phyloP scores from a whole-genome alignment of 768 basidiomycete species.

The Mycena leptocephala region DNA sequence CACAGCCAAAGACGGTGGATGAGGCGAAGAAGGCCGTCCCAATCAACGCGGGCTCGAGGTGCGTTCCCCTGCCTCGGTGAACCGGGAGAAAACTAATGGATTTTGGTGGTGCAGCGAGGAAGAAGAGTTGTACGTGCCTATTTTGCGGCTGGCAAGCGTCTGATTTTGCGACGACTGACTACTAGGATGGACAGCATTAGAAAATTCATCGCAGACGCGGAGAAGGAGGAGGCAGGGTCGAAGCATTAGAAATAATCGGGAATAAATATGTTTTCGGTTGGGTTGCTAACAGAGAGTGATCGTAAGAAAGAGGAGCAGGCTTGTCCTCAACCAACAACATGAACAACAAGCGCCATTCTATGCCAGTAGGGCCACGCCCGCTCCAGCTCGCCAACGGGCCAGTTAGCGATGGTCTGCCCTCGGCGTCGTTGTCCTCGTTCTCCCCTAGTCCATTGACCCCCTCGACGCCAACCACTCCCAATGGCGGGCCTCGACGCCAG shows the following conservation, averaged over 20 bases:
- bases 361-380: constrained; percentile 60
- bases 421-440: constrained; percentile 33
- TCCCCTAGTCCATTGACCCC: constrained; percentile 37
- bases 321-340: constrained; percentile 18
- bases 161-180: constrained; percentile 56
- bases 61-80: constrained; percentile 47
- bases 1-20: constrained; percentile 63
- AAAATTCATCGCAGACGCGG: constrained; percentile 87
- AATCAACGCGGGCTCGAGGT: constrained; percentile 80
- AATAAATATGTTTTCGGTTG: constrained; percentile 13
- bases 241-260: constrained; percentile 58
- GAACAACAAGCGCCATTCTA: constrained; percentile 50
- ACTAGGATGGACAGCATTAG: constrained; percentile 78
- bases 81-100: constrained; percentile 25
- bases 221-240: constrained; percentile 72
- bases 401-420: constrained; percentile 36
- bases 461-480: constrained; percentile 27
- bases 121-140: constrained; percentile 82
- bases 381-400: constrained; percentile 64
- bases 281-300: constrained; percentile 26
- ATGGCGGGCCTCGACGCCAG: constrained; percentile 54
- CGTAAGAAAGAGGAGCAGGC: no score
- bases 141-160: constrained; percentile 31
- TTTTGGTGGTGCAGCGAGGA: constrained; percentile 80
- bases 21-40: constrained; percentile 78